phyloP scores from a whole-genome alignment of 495 filamentous ascomycete genomes.

The Thermochaetoides thermophila region DNA sequence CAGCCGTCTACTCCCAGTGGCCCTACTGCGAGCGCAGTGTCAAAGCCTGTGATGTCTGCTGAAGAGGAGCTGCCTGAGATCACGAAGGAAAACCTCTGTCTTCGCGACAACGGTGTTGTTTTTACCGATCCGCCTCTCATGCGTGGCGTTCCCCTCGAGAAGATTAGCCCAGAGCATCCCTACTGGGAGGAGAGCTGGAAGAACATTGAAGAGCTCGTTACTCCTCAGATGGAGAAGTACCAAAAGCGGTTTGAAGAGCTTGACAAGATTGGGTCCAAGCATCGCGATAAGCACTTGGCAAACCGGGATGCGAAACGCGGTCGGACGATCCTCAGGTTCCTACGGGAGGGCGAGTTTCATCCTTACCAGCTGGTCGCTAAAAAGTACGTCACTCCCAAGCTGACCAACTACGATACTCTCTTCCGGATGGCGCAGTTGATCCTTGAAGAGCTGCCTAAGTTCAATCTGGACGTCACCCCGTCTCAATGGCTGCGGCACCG shows the following conservation, averaged over 20 bases:
- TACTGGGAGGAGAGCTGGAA: constrained; percentile 35
- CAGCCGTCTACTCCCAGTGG: not conserved
- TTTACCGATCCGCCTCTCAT: constrained; percentile 27
- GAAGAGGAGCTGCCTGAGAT: constrained; percentile 26
- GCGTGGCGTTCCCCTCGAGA: constrained; percentile 29
- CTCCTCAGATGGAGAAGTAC: constrained; percentile 22
- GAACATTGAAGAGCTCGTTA: constrained; percentile 18
- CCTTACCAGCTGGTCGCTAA: constrained; percentile 35
- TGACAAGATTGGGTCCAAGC: constrained; percentile 5
- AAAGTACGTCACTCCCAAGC: constrained; percentile 21
- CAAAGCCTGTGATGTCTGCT: not conserved
- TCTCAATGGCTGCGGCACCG: constrained; percentile 35
- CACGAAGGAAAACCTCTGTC: constrained; percentile 19
- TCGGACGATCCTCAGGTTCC: constrained; percentile 26
- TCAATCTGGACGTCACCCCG: constrained; percentile 28
- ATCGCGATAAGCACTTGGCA: constrained; percentile 28
- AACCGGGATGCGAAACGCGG: constrained; percentile 34
- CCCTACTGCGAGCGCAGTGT: not conserved
- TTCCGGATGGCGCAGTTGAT: constrained; percentile 31
- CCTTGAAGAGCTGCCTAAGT: constrained; percentile 29
- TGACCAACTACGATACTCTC: constrained; percentile 34
- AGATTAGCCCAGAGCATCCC: constrained; percentile 25
- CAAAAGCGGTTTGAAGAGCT: constrained; percentile 21
- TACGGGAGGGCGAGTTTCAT: constrained; percentile 27
- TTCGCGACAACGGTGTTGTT: constrained; percentile 25